Base-by-base conservation (phyloP, 2,329 filamentous ascomycete species). In the Graphilbum sp. region DNA sequence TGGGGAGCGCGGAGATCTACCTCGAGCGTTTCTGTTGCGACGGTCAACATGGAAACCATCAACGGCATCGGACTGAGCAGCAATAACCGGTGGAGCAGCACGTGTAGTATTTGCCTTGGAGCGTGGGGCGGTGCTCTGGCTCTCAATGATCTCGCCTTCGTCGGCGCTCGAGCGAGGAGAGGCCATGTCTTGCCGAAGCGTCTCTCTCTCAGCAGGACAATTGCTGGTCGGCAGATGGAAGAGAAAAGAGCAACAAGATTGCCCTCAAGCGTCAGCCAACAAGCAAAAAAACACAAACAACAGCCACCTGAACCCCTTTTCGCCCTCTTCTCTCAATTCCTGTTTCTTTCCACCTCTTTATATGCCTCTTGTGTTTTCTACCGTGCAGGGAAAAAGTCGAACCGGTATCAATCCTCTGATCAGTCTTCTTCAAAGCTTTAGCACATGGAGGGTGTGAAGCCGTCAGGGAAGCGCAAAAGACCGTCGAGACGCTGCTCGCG, bases 31-130 rank as follows among this genome's bases (percentile, higher is more conserved):
- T 87, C 85, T 93, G 81, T 80, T 72, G 70, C 69, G 75, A 74
- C 79, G 81, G 84, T 93, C 82, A 93, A 93, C 78, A 73, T 71
- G 76, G 73, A 66, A 77, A 79, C 75, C 71, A 72, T 77, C 74
- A 69, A 72, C 63, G 60, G 69, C 70, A 69, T 70, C 32, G 38
- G 23, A 29, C 35, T 32, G 34, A 34, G 41, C 32, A 31, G 42
- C 19, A 34, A 40, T 32, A 32, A 37, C 34, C 31, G 39, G 19
- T 32, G 39, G 30, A 42, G 37, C 33, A 38, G 36, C 38, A 41
- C 31, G 25, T 33, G 42, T 69, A 77, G 79, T 79, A 83, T 80
- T 82, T 90, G 84, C 83, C 84, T 90, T 90, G 59, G 61, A 62
- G 52, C 64, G 55, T 54, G 57, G 56, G 67, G 67, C 69, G 61